Evolutionary conservation across 495 filamentous ascomycete genomes (phyloP), one percentile per base, ranked within the genome.

Genomic region (Astrocystis sublimbata): DNA sequence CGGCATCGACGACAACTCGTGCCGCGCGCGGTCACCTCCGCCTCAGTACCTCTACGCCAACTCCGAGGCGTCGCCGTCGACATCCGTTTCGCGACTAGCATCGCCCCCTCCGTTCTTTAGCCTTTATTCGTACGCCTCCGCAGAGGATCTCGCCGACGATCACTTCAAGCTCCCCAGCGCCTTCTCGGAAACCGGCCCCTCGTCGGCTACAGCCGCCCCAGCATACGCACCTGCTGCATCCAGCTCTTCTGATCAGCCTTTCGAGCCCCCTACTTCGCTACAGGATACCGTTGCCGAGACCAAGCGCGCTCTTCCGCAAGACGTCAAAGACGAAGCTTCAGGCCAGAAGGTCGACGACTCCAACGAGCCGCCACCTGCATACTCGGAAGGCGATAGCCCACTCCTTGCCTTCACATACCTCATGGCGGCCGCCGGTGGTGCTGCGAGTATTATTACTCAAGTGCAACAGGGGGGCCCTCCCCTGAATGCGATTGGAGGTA

Each of bases 391-490:
- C 64, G 88, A 83, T 59, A 97, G 91, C 76, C 96, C 96, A 52
- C 86, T 98, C 74, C 86, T 89, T 47, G 92, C 90, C 46, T 98
- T 98, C 71, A 89, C 90, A 68, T 98, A 97, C 86, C 87, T 96
- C 67, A 98, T 98, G 96, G 92, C 93, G 76, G 89, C 92, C 71
- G 92, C 93, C 76, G 93, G 92, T 82, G 94, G 92, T 76, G 91
- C 92, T 66, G 88, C 93, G 78, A 97, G 93, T 86, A 96, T 98
- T 72, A 93, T 98, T 76, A 98, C 94, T 76, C 94, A 98, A 79
- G 94, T 98, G 57, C 91, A 94, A 69, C 94, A 97, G 75, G 88
- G 89, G 64, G 93, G 89, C 60, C 91, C 92, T 65, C 89, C 91
- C 13, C 88, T 96, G 58, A 96, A 93, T 74, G 88, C 88, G 58